Percentiles rank a stretch among this genome's conserved stretches.
Evolutionary conservation across 2,329 filamentous ascomycete species (phyloP).

Genomic region (Xylariaceae sp.): DNA sequence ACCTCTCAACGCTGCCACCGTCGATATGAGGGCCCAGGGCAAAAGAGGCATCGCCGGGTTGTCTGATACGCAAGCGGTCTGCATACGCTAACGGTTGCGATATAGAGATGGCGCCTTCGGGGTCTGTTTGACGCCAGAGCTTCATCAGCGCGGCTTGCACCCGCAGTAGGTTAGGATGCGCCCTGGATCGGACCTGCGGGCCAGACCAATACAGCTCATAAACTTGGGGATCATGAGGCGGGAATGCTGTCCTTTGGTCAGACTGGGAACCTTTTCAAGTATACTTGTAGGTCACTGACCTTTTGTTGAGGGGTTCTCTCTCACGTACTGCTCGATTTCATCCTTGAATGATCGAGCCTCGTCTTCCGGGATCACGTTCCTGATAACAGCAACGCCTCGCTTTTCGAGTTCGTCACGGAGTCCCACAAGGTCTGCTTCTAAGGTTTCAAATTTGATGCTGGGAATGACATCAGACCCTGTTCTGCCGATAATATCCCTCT

Average conservation of each 20-base stretch:
- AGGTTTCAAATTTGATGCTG: constrained; percentile 50
- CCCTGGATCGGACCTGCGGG: constrained; percentile 68
- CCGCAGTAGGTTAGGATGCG: constrained; percentile 64
- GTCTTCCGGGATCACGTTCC: constrained; percentile 64
- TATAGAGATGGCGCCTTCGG: constrained; percentile 50
- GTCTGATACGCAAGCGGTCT: constrained; percentile 71
- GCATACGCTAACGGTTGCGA: constrained; percentile 67
- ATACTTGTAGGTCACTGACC: constrained; percentile 36
- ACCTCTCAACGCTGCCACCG: constrained; percentile 74
- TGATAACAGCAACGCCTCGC: constrained; percentile 65
- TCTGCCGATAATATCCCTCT: constrained; percentile 51
- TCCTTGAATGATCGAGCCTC: constrained; percentile 68
- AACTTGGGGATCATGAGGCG: constrained; percentile 67
- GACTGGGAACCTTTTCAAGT: not conserved
- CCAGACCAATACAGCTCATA: constrained; percentile 77
- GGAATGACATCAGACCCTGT: constrained; percentile 55
- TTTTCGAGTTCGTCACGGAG: constrained; percentile 57
- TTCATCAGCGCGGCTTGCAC: constrained; percentile 65
- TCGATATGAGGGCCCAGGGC: constrained; percentile 75
- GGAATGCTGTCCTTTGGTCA: constrained; percentile 56
- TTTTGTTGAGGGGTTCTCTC: constrained; percentile 62
- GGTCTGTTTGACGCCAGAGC: constrained; percentile 61
- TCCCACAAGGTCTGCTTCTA: constrained; percentile 43
- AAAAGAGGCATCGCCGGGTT: constrained; percentile 71
- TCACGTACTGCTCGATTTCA: constrained; percentile 66